A percentile compares a stretch with the other conserved stretches of the same genome.
Evolutionary conservation across 2,329 filamentous ascomycete genomes (phyloP).

Genomic region (Penicillium digitatum): DNA sequence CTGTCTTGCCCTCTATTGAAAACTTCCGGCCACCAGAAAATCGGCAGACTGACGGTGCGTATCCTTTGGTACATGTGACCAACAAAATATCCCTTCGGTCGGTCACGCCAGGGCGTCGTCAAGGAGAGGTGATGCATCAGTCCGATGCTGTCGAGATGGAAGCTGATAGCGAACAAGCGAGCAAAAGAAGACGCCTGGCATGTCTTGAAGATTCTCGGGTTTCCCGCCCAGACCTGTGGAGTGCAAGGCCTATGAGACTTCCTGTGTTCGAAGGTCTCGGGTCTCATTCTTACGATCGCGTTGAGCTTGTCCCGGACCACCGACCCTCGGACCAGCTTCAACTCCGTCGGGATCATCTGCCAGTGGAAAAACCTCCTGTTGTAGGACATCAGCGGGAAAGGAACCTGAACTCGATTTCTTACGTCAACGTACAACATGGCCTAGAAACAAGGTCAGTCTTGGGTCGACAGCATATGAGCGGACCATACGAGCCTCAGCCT

Average conservation of each 20-base stretch:
- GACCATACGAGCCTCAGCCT: conserved; percentile 17
- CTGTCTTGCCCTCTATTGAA: conserved; percentile 39
- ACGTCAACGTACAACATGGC: conserved; percentile 12
- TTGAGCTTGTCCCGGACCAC: conserved; percentile 15
- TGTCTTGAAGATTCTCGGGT: conserved; percentile 20
- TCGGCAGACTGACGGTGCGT: conserved; percentile 21
- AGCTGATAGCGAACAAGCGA: conserved; percentile 24
- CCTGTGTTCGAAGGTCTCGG: conserved; percentile 14
- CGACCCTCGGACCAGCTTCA: conserved; percentile 19
- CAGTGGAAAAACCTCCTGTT: conserved; percentile 17
- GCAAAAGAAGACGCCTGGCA: conserved; percentile 36
- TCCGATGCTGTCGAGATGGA: conserved; percentile 19
- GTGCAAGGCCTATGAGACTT: conserved; percentile 11
- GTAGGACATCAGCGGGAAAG: conserved; percentile 16
- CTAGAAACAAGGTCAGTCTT: conserved; percentile 15
- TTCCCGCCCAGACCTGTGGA: conserved; percentile 10
- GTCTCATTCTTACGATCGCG: conserved; percentile 16
- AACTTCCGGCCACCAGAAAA: conserved; percentile 20
- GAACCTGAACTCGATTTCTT: conserved; percentile 11
- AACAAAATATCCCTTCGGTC: conserved; percentile 32
- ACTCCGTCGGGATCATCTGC: conserved; percentile 24
- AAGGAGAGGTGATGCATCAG: conserved; percentile 24
- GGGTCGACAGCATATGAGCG: conserved; percentile 17
- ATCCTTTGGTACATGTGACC: conserved; percentile 27
- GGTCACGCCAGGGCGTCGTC: conserved; percentile 27